Percentiles rank a stretch among this genome's conserved stretches.
These are phyloP conservation scores for Erucastrum elatum DNA, from an alignment of 345 rosid species.

Conservation along the genomic window DNA sequence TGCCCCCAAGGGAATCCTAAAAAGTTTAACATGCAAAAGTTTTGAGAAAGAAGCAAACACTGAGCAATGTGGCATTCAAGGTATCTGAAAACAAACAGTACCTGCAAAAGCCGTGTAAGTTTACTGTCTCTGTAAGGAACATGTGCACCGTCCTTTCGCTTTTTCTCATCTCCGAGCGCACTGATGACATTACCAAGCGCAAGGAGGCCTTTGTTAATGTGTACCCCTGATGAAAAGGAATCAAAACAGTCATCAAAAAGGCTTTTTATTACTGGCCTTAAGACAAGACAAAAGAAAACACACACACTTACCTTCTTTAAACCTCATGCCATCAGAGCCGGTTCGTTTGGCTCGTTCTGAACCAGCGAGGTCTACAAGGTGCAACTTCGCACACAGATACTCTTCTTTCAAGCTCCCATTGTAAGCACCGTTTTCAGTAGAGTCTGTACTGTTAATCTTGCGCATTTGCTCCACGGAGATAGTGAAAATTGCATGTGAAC, in stretches of 20 bases:
- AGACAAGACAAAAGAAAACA: background rate
- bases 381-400: conserved; percentile 95
- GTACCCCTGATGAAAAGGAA: conserved; percentile 67
- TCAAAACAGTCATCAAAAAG: conserved; percentile 22
- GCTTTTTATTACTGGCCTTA: background rate
- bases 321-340: conserved; percentile 94
- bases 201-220: conserved; percentile 95
- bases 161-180: conserved; percentile 98
- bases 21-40: background rate
- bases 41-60: conserved; percentile 12
- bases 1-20: conserved; percentile 99
- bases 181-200: conserved; percentile 99
- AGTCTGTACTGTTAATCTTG: conserved; percentile 54
- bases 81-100: conserved; percentile 21
- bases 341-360: conserved; percentile 98
- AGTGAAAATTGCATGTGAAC: conserved; percentile 99
- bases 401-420: conserved; percentile 75
- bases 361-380: conserved; percentile 98
- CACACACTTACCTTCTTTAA: conserved; percentile 79
- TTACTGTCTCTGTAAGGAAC: conserved; percentile 99
- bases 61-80: background rate
- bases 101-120: conserved; percentile 98
- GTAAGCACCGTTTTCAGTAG: conserved; percentile 54
- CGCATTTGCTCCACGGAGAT: conserved; percentile 95
- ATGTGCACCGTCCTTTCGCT: conserved; percentile 88